Conservation (phyloP, 129 eudicot genomes). For the Pulicaria dysenterica region DNA sequence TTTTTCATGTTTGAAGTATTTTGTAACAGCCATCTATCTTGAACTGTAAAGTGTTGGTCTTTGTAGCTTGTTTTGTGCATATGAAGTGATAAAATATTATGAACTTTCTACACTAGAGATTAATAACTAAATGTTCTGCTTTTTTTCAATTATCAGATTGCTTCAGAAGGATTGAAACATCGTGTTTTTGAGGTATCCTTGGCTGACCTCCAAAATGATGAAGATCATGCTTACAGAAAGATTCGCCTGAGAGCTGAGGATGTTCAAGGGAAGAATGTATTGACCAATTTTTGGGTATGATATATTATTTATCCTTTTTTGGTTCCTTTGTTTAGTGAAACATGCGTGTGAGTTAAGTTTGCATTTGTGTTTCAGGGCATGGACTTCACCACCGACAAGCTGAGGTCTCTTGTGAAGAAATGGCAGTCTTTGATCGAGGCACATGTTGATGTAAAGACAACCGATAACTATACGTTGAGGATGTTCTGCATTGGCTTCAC, state of each 20-base stretch:
- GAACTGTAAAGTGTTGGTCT: background rate
- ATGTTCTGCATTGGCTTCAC: conserved; percentile 79
- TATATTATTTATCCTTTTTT: background rate
- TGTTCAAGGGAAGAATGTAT: conserved; percentile 71
- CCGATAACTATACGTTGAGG: conserved; percentile 57
- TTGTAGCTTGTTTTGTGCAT: background rate
- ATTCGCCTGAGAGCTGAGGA: conserved; percentile 70
- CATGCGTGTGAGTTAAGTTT: background rate
- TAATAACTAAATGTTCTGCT: background rate
- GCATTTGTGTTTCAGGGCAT: conserved; percentile 43
- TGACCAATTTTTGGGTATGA: conserved; percentile 72
- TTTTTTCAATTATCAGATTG: conserved; percentile 42
- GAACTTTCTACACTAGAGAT: background rate
- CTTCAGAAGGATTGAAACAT: conserved; percentile 77
- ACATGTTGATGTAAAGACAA: conserved; percentile 85
- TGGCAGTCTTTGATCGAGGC: conserved; percentile 78
- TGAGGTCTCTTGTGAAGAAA: conserved; percentile 63
- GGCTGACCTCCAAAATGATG: conserved; percentile 75
- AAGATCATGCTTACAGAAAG: conserved; percentile 77
- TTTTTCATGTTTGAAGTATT: too few species aligned
- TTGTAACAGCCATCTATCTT: background rate
- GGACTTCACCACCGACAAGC: conserved; percentile 69
- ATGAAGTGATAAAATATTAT: background rate
- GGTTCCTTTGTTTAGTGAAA: background rate
- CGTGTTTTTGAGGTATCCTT: conserved; percentile 69